Evolutionary conservation across 352 stramenopile genomes (phyloP).

Genomic region (Phytopythium litorale): DNA sequence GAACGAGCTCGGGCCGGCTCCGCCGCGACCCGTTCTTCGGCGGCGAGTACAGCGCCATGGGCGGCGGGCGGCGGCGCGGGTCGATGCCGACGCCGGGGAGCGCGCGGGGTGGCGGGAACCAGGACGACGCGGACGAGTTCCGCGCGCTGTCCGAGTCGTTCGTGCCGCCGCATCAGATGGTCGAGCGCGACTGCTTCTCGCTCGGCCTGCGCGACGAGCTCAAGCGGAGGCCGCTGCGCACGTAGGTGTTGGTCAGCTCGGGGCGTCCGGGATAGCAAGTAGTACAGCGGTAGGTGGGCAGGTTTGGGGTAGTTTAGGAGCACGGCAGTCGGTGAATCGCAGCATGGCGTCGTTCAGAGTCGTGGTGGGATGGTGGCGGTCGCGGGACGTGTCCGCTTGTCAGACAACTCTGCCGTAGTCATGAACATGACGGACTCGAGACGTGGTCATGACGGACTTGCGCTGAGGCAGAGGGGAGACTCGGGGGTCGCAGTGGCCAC

Average conservation of each 20-base stretch:
- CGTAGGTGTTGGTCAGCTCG: neutral
- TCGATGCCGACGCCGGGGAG: constrained; percentile 9
- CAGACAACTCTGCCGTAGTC: too few species aligned
- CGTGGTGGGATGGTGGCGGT: too few species aligned
- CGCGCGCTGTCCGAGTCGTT: constrained; percentile 54
- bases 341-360: neutral
- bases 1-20: constrained; percentile 19
- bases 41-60: constrained; percentile 8
- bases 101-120: constrained; percentile 19
- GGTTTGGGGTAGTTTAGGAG: constrained; percentile 10
- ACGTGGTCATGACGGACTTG: too few species aligned
- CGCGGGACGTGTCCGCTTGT: too few species aligned
- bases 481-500: too few species aligned
- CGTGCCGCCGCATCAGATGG: constrained; percentile 68
- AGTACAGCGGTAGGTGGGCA: constrained; percentile 3
- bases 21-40: constrained; percentile 9
- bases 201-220: constrained; percentile 64
- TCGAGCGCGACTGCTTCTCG: constrained; percentile 68
- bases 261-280: constrained; percentile 11
- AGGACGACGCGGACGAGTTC: constrained; percentile 21
- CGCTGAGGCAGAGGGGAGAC: too few species aligned
- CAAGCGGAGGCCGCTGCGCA: constrained; percentile 45
- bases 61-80: constrained; percentile 12
- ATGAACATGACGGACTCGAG: too few species aligned
- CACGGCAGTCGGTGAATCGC: neutral